phyloP scores from a whole-genome alignment of 2,329 filamentous ascomycete genomes.

The Beauveria sp. region DNA sequence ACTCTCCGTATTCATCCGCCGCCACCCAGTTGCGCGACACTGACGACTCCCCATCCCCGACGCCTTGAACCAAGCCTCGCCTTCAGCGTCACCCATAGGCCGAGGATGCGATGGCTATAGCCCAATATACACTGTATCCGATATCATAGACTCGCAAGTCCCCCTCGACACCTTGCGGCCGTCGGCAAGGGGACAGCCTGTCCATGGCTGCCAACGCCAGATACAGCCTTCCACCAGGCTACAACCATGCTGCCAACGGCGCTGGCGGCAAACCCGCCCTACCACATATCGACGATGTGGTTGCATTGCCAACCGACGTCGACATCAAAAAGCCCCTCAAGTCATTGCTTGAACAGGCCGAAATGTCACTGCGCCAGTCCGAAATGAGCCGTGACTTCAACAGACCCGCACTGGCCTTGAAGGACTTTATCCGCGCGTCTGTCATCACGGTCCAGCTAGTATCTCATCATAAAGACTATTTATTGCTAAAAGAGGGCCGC shows the following conservation, averaged over 20 bases:
- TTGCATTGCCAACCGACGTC: constrained; percentile 37
- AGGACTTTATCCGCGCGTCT: constrained; percentile 76
- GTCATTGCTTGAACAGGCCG: constrained; percentile 45
- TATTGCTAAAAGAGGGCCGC: constrained; percentile 50
- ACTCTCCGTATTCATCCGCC: not conserved
- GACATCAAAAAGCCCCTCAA: constrained; percentile 43
- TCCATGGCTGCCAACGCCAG: constrained; percentile 25
- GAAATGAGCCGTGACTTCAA: constrained; percentile 55
- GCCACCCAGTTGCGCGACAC: not conserved
- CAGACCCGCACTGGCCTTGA: constrained; percentile 66
- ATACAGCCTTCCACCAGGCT: constrained; percentile 23
- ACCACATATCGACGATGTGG: constrained; percentile 48
- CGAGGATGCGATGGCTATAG: not conserved
- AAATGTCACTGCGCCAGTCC: constrained; percentile 50
- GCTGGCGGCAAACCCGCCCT: constrained; percentile 27
- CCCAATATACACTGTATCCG: not conserved
- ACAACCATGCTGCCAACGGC: constrained; percentile 9
- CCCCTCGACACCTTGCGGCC: constrained; percentile 8
- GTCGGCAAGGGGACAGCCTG: constrained; percentile 19
- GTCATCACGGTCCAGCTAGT: constrained; percentile 72
- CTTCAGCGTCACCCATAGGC: not conserved
- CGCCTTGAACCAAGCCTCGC: not conserved
- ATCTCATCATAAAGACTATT: constrained; percentile 68
- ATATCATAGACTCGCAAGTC: not conserved
- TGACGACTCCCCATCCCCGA: not conserved